phyloP scores from a whole-genome alignment of 2,329 filamentous ascomycete genomes.

The Phialophora tarda region DNA sequence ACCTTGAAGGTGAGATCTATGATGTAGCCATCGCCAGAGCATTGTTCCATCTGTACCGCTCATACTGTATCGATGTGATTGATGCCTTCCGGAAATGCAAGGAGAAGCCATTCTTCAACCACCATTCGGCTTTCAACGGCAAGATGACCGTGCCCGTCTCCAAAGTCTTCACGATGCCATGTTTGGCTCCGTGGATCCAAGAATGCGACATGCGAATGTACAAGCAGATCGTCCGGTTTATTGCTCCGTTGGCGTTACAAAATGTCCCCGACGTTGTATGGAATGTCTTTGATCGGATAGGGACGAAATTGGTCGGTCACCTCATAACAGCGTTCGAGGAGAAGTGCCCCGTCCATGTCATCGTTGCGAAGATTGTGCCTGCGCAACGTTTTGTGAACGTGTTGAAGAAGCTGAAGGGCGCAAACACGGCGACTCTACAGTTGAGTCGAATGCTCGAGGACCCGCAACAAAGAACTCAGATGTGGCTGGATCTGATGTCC shows the following conservation, averaged over 20 bases:
- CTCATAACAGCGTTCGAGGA: conserved; percentile 85
- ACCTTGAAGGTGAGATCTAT: conserved; percentile 69
- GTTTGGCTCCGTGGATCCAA: conserved; percentile 88
- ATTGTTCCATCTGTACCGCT: conserved; percentile 84
- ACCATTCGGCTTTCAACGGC: conserved; percentile 93
- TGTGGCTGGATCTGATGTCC: conserved; percentile 89
- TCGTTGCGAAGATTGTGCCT: conserved; percentile 84
- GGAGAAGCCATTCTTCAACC: conserved; percentile 93
- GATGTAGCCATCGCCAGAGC: conserved; percentile 87
- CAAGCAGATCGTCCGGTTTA: conserved; percentile 93
- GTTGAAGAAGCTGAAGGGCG: conserved; percentile 82
- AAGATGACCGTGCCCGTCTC: conserved; percentile 96
- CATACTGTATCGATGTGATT: conserved; percentile 92
- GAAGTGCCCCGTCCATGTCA: conserved; percentile 80
- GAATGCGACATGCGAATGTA: conserved; percentile 96
- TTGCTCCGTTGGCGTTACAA: conserved; percentile 85
- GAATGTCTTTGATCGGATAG: conserved; percentile 85
- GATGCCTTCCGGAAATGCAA: conserved; percentile 96
- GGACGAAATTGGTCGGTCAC: conserved; percentile 77
- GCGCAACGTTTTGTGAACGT: conserved; percentile 87
- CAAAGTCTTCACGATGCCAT: conserved; percentile 82
- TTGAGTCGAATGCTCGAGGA: conserved; percentile 91
- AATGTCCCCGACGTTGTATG: conserved; percentile 87
- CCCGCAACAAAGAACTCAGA: conserved; percentile 86
- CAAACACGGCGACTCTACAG: conserved; percentile 92